A percentile compares a stretch with the other conserved stretches of the same genome.
Evolutionary conservation across 2,329 filamentous ascomycete species (phyloP).

Genomic region (Colletotrichum limetticola): DNA sequence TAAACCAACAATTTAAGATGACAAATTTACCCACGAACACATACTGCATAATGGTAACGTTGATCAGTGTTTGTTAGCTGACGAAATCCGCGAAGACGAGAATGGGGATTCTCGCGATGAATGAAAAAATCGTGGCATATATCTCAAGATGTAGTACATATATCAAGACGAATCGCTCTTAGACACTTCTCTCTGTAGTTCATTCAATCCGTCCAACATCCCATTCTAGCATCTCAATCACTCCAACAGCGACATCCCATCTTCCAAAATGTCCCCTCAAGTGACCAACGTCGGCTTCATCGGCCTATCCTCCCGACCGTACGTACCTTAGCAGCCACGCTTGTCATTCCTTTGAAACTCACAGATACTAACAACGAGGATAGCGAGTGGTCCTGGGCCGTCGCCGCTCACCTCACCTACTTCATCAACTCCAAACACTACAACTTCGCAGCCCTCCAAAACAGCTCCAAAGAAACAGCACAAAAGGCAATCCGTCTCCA

Average conservation of each 20-base stretch:
- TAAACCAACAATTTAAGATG: too few relatives aligned
- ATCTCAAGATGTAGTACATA: too few relatives aligned
- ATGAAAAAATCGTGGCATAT: too few relatives aligned
- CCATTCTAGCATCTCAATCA: neutral
- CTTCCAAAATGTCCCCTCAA: neutral
- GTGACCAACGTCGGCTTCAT: neutral
- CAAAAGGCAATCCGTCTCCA: neutral
- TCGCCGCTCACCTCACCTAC: neutral
- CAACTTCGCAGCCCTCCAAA: neutral
- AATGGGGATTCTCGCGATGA: too few relatives aligned
- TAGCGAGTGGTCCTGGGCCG: neutral
- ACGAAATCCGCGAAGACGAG: too few relatives aligned
- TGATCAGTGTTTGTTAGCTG: too few relatives aligned
- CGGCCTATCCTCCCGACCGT: neutral
- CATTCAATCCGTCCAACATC: too few relatives aligned
- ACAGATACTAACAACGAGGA: neutral
- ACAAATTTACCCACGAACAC: too few relatives aligned
- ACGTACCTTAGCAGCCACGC: neutral
- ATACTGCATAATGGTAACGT: too few relatives aligned
- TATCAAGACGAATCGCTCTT: too few relatives aligned
- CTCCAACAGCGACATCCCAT: neutral
- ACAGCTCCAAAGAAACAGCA: neutral
- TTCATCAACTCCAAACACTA: neutral
- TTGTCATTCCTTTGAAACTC: neutral
- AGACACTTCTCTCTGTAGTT: too few relatives aligned